Conservation (phyloP, 2,329 filamentous ascomycete species). For the Talaromyces amestolkiae region DNA sequence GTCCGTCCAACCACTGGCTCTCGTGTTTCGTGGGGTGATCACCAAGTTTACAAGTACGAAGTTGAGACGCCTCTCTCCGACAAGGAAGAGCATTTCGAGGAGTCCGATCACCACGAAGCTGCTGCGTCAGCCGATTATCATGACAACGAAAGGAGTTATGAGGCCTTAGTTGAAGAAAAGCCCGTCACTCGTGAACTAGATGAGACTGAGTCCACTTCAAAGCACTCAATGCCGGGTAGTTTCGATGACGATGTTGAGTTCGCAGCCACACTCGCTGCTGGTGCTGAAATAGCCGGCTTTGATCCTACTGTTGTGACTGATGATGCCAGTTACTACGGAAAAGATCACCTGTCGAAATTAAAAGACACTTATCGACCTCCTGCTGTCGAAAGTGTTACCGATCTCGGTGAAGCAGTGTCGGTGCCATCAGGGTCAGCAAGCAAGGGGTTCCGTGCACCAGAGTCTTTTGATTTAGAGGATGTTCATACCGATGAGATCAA, state of each 20-base stretch:
- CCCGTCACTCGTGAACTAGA: neutral
- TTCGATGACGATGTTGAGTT: conserved; percentile 69
- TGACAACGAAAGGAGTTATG: neutral
- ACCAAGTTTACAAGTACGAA: conserved; percentile 63
- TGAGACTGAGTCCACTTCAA: neutral
- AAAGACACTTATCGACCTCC: conserved; percentile 53
- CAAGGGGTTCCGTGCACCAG: neutral
- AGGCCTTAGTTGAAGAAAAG: neutral
- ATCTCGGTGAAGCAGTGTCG: conserved; percentile 25
- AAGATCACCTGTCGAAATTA: conserved; percentile 62
- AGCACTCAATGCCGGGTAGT: conserved; percentile 42
- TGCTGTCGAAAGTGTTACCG: conserved; percentile 47
- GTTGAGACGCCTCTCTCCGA: conserved; percentile 55
- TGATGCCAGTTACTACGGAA: conserved; percentile 61
- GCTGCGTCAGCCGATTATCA: conserved; percentile 20
- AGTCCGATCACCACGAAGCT: neutral
- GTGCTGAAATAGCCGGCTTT: conserved; percentile 67
- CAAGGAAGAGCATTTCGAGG: conserved; percentile 23
- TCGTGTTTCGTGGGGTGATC: conserved; percentile 66
- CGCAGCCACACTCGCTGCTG: conserved; percentile 66
- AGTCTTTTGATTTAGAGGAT: neutral
- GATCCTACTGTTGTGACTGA: conserved; percentile 68
- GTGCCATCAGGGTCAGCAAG: neutral
- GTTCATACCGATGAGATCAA: neutral
- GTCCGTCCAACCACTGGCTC: conserved; percentile 45